A percentile compares a stretch with the other conserved stretches of the same genome.
phyloP scores from a whole-genome alignment of 495 filamentous ascomycete species.

The Xylaria acuta region DNA sequence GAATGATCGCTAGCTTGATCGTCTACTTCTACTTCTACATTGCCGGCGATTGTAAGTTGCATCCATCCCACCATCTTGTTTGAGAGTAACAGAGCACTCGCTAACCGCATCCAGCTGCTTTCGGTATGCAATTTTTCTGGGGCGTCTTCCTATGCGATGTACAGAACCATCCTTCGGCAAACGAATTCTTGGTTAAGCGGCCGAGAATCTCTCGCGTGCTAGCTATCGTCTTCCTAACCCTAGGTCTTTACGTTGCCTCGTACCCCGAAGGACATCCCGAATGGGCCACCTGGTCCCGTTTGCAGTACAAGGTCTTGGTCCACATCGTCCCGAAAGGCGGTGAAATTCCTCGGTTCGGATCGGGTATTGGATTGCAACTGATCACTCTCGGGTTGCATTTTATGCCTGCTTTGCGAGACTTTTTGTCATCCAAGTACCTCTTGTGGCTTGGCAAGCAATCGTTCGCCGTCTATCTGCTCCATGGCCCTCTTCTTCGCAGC shows the following conservation, averaged over 20 bases:
- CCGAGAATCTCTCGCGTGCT: conserved; percentile 55
- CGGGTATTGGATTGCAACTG: conserved; percentile 63
- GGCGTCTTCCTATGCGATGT: conserved; percentile 69
- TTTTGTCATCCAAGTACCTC: conserved; percentile 62
- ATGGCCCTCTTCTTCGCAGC: conserved; percentile 67
- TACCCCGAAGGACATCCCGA: conserved; percentile 66
- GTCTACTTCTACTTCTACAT: conserved; percentile 63
- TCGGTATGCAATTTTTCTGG: conserved; percentile 68
- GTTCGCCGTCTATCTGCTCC: conserved; percentile 72
- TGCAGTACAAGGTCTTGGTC: conserved; percentile 51
- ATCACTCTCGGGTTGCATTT: conserved; percentile 62
- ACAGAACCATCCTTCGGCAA: conserved; percentile 59
- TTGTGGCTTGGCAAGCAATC: conserved; percentile 72
- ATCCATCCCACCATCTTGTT: background rate
- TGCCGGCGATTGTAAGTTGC: conserved; percentile 50
- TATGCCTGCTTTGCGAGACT: conserved; percentile 60
- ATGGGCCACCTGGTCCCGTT: conserved; percentile 64
- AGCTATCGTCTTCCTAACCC: conserved; percentile 48
- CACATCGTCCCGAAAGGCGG: conserved; percentile 64
- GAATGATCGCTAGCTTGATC: conserved; percentile 58
- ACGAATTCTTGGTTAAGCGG: conserved; percentile 56
- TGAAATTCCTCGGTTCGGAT: conserved; percentile 59
- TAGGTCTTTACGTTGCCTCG: conserved; percentile 63
- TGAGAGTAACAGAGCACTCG: background rate
- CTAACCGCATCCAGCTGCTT: conserved; percentile 48